Evolutionary conservation across 2,329 filamentous ascomycete genomes (phyloP), one percentile per base, ranked within the genome.

Genomic region (Cladosporium sp.): DNA sequence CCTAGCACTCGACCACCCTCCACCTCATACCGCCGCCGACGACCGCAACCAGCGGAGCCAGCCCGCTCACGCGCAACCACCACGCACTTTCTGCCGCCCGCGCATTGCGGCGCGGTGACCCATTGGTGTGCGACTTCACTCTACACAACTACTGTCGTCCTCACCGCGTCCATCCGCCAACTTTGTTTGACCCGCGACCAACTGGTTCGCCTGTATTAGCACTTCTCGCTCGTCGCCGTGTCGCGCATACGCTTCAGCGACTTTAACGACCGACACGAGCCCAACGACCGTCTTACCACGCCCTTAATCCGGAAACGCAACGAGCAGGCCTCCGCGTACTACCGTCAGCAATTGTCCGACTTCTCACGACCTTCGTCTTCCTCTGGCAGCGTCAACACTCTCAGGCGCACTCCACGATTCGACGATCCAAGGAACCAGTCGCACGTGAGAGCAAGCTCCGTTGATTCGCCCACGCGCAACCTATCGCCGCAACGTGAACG

Each of bases 201-300:
- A 15, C 45, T 17, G 15, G 20, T 42, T 25, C 54, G 37, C 54
- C 45, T 37, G 47, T 52, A 34, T 53, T 36, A 58, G 35, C 47
- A 28, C 20, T 25, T 32, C 28, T 28, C 39, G 40, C 47, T 45
- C 47, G 47, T 28, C 47, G 63, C 62, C 65, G 75, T 80, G 78
- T 77, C 77, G 74, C 71, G 66, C 67, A 67, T 66, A 68, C 65
- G 64, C 64, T 67, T 62, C 62, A 64, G 66, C 71, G 67, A 69
- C 55, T 71, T 74, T 81, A 73, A 82, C 78, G 78, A 82, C 74
- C 73, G 73, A 71, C 70, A 82, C 80, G 79, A 81, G 64, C 63
- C 64, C 63, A 71, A 83, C 79, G 79, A 82, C 72, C 71, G 73
- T 63, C 75, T 77, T 68, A 82, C 80, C 77, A 80, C 68, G 72